These are phyloP conservation scores for Mesotaenium endlicherianum DNA, from an alignment of 139 green algal genomes.

Conservation along the genomic window DNA sequence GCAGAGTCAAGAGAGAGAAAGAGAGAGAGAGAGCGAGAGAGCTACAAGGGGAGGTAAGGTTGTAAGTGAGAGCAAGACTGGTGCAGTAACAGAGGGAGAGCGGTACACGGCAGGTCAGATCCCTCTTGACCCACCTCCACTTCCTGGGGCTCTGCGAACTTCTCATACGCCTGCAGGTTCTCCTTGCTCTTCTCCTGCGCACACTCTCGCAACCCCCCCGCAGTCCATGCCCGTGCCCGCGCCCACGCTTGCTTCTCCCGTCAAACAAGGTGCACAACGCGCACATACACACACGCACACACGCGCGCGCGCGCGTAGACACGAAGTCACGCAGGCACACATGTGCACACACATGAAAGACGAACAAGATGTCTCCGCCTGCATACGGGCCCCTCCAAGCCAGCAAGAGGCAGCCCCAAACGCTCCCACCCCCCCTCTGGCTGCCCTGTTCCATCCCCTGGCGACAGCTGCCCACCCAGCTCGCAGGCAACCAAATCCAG, in stretches of 20 bases:
- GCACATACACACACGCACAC: background rate
- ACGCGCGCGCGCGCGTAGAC: background rate
- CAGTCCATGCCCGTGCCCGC: background rate
- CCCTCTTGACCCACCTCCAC: constrained; percentile 10
- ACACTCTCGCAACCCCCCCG: background rate
- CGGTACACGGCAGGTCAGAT: background rate
- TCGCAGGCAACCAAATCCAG: background rate
- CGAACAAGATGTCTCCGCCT: background rate
- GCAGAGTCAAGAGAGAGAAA: background rate
- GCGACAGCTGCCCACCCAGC: background rate
- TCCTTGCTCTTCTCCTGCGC: constrained; percentile 43
- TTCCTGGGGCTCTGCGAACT: constrained; percentile 38
- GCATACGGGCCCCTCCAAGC: background rate
- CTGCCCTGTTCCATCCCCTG: background rate
- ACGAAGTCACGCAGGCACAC: too few species aligned
- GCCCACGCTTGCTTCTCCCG: background rate
- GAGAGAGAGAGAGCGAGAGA: background rate
- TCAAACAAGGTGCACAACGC: background rate
- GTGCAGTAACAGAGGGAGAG: background rate
- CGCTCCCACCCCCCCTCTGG: background rate
- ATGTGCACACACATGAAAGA: background rate
- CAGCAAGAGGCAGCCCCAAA: background rate
- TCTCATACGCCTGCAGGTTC: constrained; percentile 43
- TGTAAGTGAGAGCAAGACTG: background rate
- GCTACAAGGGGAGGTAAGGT: background rate